Conservation (phyloP, 768 basidiomycete genomes). For the Mycena vulgaris region DNA sequence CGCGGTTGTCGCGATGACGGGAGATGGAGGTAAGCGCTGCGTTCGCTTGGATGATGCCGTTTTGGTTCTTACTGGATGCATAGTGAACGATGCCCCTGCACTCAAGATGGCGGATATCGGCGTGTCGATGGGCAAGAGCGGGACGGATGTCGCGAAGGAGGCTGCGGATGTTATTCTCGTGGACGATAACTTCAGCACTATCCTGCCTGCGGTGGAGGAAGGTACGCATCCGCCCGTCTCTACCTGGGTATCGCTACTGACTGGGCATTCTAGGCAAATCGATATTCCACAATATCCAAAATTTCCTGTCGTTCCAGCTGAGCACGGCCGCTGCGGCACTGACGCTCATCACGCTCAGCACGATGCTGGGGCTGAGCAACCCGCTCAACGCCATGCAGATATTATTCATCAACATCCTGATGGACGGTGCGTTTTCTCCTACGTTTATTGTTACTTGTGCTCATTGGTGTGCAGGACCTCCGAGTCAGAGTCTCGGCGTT, state of each 20-base stretch:
- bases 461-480: conserved; percentile 74
- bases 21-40: conserved; percentile 84
- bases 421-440: conserved; percentile 80
- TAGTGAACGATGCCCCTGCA: conserved; percentile 97
- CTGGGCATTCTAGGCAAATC: conserved; percentile 78
- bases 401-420: conserved; percentile 98
- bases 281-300: conserved; percentile 99
- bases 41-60: conserved; percentile 3
- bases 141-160: conserved; percentile 99
- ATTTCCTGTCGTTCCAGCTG: conserved; percentile 96
- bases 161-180: conserved; percentile 97
- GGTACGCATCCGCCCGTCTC: conserved; percentile 58
- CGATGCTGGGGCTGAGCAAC: conserved; percentile 90
- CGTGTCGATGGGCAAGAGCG: conserved; percentile 97
- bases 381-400: conserved; percentile 99
- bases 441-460: background rate
- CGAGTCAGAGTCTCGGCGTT: conserved; percentile 95
- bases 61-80: conserved; percentile 7
- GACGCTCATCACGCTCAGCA: conserved; percentile 95
- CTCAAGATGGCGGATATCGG: conserved; percentile 99
- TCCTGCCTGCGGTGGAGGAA: conserved; percentile 95
- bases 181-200: conserved; percentile 97
- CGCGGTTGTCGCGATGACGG: conserved; percentile 96
- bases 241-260: conserved; percentile 30
- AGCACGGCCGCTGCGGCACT: conserved; percentile 98